Conservation (phyloP, 352 stramenopile genomes). For the Pythium sukuiense region DNA sequence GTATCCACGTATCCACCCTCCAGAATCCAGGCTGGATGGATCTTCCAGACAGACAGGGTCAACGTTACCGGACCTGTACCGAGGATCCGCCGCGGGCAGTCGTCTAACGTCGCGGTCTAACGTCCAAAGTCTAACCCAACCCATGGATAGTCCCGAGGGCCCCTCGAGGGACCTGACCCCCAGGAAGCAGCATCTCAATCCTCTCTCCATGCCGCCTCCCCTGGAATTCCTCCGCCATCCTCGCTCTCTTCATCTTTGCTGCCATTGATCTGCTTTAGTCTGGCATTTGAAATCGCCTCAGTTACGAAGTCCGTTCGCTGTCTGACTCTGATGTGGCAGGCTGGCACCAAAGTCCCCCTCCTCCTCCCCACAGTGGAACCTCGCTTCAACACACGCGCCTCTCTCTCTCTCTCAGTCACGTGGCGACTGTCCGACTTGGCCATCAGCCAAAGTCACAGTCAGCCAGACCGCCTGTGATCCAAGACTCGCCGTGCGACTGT, state of each 20-base stretch:
- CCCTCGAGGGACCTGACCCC: too few species aligned
- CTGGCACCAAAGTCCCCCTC: background rate
- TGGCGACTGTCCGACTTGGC: background rate
- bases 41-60: background rate
- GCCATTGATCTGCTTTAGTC: background rate
- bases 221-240: too few species aligned
- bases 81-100: background rate
- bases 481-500: conserved; percentile 6
- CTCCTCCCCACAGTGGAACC: background rate
- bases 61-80: too few species aligned
- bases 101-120: background rate
- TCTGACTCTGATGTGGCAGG: too few species aligned
- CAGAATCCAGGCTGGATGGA: background rate
- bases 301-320: too few species aligned
- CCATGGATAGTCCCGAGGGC: background rate
- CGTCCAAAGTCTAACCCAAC: too few species aligned
- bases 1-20: background rate
- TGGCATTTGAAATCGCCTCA: too few species aligned
- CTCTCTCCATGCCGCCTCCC: too few species aligned
- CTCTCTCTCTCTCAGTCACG: background rate
- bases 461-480: background rate
- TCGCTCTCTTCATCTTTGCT: background rate
- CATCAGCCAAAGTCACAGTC: background rate
- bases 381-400: background rate
- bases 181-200: too few species aligned